A percentile compares a stretch with the other conserved stretches of the same genome.
These are phyloP conservation scores for Debaryomyces coudertii DNA, from an alignment of 1,139 yeast species.

Conservation along the genomic window DNA sequence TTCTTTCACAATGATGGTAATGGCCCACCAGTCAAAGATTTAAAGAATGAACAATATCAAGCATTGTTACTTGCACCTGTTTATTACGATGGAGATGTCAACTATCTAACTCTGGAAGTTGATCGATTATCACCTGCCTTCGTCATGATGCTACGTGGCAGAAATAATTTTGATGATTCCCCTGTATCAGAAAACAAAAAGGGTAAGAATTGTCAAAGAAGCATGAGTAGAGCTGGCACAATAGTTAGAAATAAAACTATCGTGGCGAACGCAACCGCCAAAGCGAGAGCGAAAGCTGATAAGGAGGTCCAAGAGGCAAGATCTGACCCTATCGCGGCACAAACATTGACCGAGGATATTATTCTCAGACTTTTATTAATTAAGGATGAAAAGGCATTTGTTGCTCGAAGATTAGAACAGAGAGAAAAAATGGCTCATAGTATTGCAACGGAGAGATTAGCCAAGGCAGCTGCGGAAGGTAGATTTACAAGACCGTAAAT, in stretches of 20 bases:
- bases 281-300: constrained; percentile 57
- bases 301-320: constrained; percentile 55
- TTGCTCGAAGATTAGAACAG: constrained; percentile 60
- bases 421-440: constrained; percentile 66
- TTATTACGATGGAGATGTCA: constrained; percentile 61
- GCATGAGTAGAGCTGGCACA: constrained; percentile 52
- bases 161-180: constrained; percentile 36
- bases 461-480: constrained; percentile 50
- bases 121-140: constrained; percentile 60
- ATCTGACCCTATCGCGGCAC: constrained; percentile 58
- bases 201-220: constrained; percentile 14
- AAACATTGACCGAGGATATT: constrained; percentile 64
- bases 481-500: constrained; percentile 20
- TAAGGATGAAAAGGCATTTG: constrained; percentile 45
- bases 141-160: constrained; percentile 49
- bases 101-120: constrained; percentile 58
- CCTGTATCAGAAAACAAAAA: constrained; percentile 4
- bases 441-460: constrained; percentile 62
- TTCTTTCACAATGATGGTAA: constrained; percentile 83
- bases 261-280: constrained; percentile 71
- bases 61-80: constrained; percentile 66
- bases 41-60: constrained; percentile 69
- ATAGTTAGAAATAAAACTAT: constrained; percentile 69
- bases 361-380: constrained; percentile 61
- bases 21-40: constrained; percentile 71